Base-by-base conservation (phyloP, 2,329 filamentous ascomycete genomes). In the Fusarium circinatum region DNA sequence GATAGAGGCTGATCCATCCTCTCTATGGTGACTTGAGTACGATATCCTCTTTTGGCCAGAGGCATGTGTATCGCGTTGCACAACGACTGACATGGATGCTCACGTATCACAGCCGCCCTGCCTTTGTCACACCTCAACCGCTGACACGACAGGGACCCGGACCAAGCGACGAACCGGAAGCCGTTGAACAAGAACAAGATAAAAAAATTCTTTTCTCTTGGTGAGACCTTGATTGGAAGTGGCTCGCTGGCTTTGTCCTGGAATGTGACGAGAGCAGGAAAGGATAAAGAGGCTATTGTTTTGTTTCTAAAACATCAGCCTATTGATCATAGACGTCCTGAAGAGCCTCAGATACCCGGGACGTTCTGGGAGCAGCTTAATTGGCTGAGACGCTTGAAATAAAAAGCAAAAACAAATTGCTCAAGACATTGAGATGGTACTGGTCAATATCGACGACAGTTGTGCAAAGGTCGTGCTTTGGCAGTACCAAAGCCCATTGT, bases 11-110 rank as follows among this genome's bases (percentile, higher is more conserved):
- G 51, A 64, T 69, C 41, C 52, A 69, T 63, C 28, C 45, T 51
- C 39, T 52, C 49, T 52, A 22, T 15, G 36, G 54, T 48, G 39
- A 56, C 62, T 45, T 68, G 22, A 51, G 34, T 58, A 26, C 32
- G 28, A 44, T 59, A 47, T 72, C 56, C 47, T 54, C 48, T 56
- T 52, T 64, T 56, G 60, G 52, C 36, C 51, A 55, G 47, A 48
- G 59, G 49, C 61, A 73, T 75, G 47, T 62, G 49, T 63, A 68
- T 60, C 24, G 62, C 57, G 60, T 75, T 69, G 51, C 71, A 74
- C 71, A 39, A 49, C 68, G 59, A 68, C 36, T 45, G 36, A 58
- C 67, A 70, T 65, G 30, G 42, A 66, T 65, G 48, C 28, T 69
- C 51, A 56, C 26, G 56, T 62, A 63, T 64, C 34, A 71, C 68